Evolutionary conservation across 352 stramenopile species (phyloP).

Genomic region (Phytophthora megakarya): DNA sequence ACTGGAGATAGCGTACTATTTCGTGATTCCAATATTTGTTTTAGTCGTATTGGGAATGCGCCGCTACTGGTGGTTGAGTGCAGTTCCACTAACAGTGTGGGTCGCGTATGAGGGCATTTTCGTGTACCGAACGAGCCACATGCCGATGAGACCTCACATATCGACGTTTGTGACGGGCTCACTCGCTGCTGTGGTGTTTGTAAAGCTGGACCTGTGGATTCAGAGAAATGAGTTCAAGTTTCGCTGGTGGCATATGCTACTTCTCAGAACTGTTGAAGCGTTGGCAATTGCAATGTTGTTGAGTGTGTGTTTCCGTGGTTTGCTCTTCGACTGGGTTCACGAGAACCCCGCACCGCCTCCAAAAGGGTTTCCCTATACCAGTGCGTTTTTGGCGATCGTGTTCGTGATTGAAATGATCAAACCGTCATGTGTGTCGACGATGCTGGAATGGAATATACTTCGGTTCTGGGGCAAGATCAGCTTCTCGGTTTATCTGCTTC

Average conservation of each 20-base stretch:
- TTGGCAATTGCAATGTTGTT: slow-evolving; percentile 33
- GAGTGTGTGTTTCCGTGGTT: slow-evolving; percentile 31
- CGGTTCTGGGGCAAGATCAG: slow-evolving; percentile 34
- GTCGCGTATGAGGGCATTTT: slow-evolving; percentile 23
- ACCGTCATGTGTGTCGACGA: slow-evolving; percentile 23
- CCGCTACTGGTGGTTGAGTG: slow-evolving; percentile 29
- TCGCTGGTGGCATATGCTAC: slow-evolving; percentile 12
- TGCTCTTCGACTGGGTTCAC: slow-evolving; percentile 31
- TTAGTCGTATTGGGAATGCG: slow-evolving; percentile 25
- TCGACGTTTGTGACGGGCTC: slow-evolving; percentile 47
- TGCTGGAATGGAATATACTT: slow-evolving; percentile 29
- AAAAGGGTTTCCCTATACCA: slow-evolving; percentile 27
- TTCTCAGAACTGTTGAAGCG: slow-evolving; percentile 30
- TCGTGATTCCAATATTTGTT: slow-evolving; percentile 42
- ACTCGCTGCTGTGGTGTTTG: slow-evolving; percentile 37
- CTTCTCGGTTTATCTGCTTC: slow-evolving; percentile 32
- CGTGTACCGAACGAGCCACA: slow-evolving; percentile 31
- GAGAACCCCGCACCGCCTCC: slow-evolving; percentile 20
- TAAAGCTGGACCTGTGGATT: slow-evolving; percentile 27
- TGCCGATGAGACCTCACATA: slow-evolving; percentile 32
- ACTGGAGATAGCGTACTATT: slow-evolving; percentile 38
- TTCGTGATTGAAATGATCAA: slow-evolving; percentile 30
- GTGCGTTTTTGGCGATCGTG: slow-evolving; percentile 27
- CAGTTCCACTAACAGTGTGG: slow-evolving; percentile 29
- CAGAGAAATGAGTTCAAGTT: slow-evolving; percentile 30